phyloP scores from a whole-genome alignment of 352 stramenopile species.

The Poterioochromonas sp. region DNA sequence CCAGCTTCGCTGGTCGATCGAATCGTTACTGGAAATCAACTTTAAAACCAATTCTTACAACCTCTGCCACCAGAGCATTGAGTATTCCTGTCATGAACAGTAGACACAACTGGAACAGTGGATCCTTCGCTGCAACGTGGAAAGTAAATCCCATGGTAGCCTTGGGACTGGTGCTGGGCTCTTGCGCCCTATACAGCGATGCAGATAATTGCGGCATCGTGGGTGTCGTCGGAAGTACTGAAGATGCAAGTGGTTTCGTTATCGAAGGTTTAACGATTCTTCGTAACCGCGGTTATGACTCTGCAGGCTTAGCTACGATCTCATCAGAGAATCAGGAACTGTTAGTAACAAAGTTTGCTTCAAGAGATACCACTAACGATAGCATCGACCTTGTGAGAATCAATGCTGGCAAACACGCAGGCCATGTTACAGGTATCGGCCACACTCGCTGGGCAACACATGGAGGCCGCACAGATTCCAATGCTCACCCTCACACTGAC shows the following conservation, averaged over 20 bases:
- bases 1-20: no score
- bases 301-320: conserved; percentile 87
- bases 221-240: not conserved
- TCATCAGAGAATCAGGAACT: conserved; percentile 47
- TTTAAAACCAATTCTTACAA: no score
- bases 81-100: no score
- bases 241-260: conserved; percentile 45
- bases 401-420: conserved; percentile 60
- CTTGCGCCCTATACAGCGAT: no score
- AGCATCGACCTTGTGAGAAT: conserved; percentile 57
- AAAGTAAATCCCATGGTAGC: no score
- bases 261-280: conserved; percentile 67
- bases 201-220: conserved; percentile 20
- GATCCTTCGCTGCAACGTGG: no score
- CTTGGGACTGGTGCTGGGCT: no score
- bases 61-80: no score
- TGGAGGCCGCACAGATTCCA: conserved; percentile 91
- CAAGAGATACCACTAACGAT: conserved; percentile 52
- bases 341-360: conserved; percentile 88
- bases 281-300: conserved; percentile 93
- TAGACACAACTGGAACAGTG: no score
- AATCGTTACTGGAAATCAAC: no score
- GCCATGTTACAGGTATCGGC: conserved; percentile 87
- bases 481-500: conserved; percentile 94
- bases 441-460: conserved; percentile 99